Evolutionary conservation across 2,329 filamentous ascomycete genomes (phyloP).

Genomic region (Ophiostoma novo-ulmi): DNA sequence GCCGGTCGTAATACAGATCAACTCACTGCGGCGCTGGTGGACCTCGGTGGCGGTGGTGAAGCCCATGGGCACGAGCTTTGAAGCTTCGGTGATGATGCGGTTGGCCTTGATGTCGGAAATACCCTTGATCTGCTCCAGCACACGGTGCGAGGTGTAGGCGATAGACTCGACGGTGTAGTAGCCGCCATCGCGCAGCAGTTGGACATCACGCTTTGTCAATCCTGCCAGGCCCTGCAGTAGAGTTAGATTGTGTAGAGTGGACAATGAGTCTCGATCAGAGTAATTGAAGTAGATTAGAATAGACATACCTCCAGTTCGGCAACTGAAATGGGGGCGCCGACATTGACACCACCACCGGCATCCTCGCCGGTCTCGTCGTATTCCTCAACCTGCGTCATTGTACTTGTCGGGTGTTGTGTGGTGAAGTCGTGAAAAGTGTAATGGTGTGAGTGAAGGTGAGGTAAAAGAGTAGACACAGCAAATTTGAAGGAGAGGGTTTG

Average conservation of each 20-base stretch:
- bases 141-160: conserved; percentile 79
- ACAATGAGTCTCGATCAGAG: background rate
- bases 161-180: conserved; percentile 95
- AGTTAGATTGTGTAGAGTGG: background rate
- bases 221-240: conserved; percentile 69
- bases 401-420: background rate
- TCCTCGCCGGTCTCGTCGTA: conserved; percentile 64
- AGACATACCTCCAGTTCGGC: conserved; percentile 71
- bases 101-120: conserved; percentile 95
- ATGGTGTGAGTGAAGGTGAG: background rate
- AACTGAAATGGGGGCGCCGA: conserved; percentile 89
- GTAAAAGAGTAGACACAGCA: background rate
- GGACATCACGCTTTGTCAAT: conserved; percentile 91
- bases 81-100: conserved; percentile 86
- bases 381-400: conserved; percentile 51
- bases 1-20: conserved; percentile 96
- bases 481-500: background rate
- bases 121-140: conserved; percentile 91
- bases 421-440: background rate
- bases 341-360: conserved; percentile 67
- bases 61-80: conserved; percentile 95
- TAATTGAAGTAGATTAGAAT: background rate
- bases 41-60: conserved; percentile 99
- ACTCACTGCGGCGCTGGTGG: conserved; percentile 91
- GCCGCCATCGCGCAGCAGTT: conserved; percentile 83